A percentile compares a stretch with the other conserved stretches of the same genome.
Conservation (phyloP, 371 early-diverging fungal genomes). For the Lichtheimia hyalospora region DNA sequence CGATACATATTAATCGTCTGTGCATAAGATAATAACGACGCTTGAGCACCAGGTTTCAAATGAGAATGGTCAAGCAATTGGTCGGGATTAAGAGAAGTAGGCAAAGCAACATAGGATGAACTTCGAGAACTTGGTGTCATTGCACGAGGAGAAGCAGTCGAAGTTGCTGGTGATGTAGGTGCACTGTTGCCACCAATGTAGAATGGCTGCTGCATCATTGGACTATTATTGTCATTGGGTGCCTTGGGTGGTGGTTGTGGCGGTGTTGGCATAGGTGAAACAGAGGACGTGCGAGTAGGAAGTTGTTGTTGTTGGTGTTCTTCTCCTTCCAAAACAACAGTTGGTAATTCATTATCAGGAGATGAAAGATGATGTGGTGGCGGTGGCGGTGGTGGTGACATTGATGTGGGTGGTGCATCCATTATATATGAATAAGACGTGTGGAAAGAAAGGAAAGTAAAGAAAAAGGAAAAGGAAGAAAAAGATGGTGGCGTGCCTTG, state of each 20-base stretch:
- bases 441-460: conserved; percentile 8
- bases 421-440: too few relatives aligned
- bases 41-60: conserved; percentile 64
- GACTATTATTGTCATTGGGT: not conserved
- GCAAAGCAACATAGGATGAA: conserved; percentile 25
- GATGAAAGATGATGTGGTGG: too few relatives aligned
- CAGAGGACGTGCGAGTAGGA: too few relatives aligned
- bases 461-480: conserved; percentile 12
- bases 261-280: not conserved
- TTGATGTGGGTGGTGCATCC: too few relatives aligned
- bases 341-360: too few relatives aligned
- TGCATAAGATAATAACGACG: conserved; percentile 63
- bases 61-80: conserved; percentile 67
- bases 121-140: conserved; percentile 26
- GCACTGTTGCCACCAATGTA: not conserved
- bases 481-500: not conserved
- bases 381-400: too few relatives aligned
- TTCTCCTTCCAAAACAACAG: too few relatives aligned
- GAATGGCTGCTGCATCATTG: not conserved
- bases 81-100: conserved; percentile 29
- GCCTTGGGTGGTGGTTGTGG: not conserved
- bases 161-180: not conserved
- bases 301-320: too few relatives aligned
- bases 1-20: conserved; percentile 77
- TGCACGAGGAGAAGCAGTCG: conserved; percentile 1